These are phyloP conservation scores for Amanita pseudoporphyria DNA, from an alignment of 768 basidiomycete genomes.

Conservation along the genomic window DNA sequence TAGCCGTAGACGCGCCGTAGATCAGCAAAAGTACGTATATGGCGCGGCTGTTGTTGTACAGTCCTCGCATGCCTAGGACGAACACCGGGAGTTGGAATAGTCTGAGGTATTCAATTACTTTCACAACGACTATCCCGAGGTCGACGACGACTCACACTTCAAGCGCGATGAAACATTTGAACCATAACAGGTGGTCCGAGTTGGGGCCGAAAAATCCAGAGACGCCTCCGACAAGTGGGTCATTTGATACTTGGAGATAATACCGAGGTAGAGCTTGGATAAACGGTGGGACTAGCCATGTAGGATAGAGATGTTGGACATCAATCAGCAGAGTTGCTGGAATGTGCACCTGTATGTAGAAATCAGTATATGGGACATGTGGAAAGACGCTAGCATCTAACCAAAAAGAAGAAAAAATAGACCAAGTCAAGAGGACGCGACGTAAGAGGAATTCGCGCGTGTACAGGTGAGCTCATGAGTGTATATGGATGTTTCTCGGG, in stretches of 20 bases:
- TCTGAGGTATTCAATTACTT: constrained; percentile 29
- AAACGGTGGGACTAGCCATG: constrained; percentile 35
- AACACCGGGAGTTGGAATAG: constrained; percentile 74
- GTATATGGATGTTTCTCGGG: constrained; percentile 14
- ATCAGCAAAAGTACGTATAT: constrained; percentile 58
- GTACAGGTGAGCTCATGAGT: constrained; percentile 1
- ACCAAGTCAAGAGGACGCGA: constrained; percentile 56
- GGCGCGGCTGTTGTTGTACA: constrained; percentile 41
- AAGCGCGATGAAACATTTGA: constrained; percentile 51
- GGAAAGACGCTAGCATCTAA: no score
- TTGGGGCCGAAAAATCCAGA: constrained; percentile 30
- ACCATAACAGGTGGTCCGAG: constrained; percentile 40
- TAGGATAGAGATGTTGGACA: constrained; percentile 56
- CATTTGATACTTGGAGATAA: constrained; percentile 51
- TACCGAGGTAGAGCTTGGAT: constrained; percentile 33
- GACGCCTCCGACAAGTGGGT: constrained; percentile 53
- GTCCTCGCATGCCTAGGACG: constrained; percentile 50
- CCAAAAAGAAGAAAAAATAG: constrained; percentile 66
- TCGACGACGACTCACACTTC: constrained; percentile 39
- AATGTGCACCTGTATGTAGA: constrained; percentile 40
- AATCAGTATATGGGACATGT: no score
- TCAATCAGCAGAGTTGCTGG: constrained; percentile 64
- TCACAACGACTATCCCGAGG: background rate
- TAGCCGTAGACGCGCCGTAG: constrained; percentile 72
- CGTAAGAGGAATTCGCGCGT: constrained; percentile 23